These are phyloP conservation scores for Penicillium psychrofluorescens DNA, from an alignment of 495 filamentous ascomycete species.

Conservation along the genomic window DNA sequence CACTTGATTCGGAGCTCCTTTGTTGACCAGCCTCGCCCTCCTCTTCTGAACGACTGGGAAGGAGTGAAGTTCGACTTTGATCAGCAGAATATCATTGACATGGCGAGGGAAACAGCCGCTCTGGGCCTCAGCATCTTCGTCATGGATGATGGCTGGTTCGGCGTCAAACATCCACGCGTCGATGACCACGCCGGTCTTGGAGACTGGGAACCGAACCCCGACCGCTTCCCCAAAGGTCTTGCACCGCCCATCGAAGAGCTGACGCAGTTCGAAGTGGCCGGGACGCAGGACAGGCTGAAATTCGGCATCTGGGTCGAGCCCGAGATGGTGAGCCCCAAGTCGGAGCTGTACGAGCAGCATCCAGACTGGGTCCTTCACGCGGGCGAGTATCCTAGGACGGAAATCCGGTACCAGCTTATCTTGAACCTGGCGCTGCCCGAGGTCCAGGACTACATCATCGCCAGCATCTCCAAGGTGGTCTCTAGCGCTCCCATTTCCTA, in stretches of 20 bases:
- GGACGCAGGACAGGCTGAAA: conserved; percentile 31
- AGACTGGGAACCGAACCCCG: conserved; percentile 47
- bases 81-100: conserved; percentile 33
- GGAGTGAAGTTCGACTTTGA: conserved; percentile 45
- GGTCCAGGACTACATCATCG: conserved; percentile 49
- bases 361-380: conserved; percentile 50
- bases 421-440: conserved; percentile 45
- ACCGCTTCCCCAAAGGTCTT: conserved; percentile 47
- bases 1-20: conserved; percentile 47
- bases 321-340: conserved; percentile 52
- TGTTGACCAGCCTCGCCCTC: conserved; percentile 37
- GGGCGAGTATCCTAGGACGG: conserved; percentile 42
- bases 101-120: conserved; percentile 43
- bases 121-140: conserved; percentile 47
- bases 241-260: conserved; percentile 30
- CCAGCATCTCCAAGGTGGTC: conserved; percentile 36
- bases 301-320: conserved; percentile 55
- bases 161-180: conserved; percentile 42
- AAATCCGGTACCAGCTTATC: conserved; percentile 43
- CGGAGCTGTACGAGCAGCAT: conserved; percentile 43
- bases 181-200: conserved; percentile 44
- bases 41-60: conserved; percentile 52
- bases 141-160: conserved; percentile 54
- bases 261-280: conserved; percentile 31
- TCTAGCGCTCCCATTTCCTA: conserved; percentile 41